Evolutionary conservation across 768 basidiomycete genomes (phyloP).

Genomic region (Infundibulicybe gibba): DNA sequence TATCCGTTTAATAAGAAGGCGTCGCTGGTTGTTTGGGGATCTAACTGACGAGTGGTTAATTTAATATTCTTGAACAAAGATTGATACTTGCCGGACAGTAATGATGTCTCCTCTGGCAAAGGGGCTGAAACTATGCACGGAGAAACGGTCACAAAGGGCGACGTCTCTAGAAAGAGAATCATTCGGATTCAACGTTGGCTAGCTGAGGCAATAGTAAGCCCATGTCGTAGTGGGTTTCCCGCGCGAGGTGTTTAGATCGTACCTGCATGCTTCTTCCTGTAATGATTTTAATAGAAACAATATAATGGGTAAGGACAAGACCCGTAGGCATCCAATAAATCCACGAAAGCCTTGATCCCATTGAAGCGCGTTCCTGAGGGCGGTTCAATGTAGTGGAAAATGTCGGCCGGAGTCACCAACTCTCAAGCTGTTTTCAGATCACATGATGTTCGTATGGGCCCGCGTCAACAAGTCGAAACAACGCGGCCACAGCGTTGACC

Average conservation of each 20-base stretch:
- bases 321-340: slow-evolving; percentile 60
- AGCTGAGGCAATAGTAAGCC: slow-evolving; percentile 14
- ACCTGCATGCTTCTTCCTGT: slow-evolving; percentile 77
- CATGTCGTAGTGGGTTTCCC: not conserved
- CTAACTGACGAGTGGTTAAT: slow-evolving; percentile 26
- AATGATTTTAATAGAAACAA: slow-evolving; percentile 50
- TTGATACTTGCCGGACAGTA: slow-evolving; percentile 44
- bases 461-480: too few relatives aligned
- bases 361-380: too few relatives aligned
- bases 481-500: too few relatives aligned
- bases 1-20: slow-evolving; percentile 63
- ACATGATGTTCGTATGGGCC: too few relatives aligned
- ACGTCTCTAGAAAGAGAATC: slow-evolving; percentile 58
- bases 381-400: too few relatives aligned
- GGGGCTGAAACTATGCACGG: slow-evolving; percentile 27
- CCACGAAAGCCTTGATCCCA: slow-evolving; percentile 13
- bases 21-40: slow-evolving; percentile 53
- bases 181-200: slow-evolving; percentile 76
- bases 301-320: slow-evolving; percentile 43
- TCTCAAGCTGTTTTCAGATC: too few relatives aligned
- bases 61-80: not conserved
- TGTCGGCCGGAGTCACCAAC: too few relatives aligned
- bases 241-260: slow-evolving; percentile 7
- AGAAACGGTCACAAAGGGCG: slow-evolving; percentile 56
- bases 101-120: slow-evolving; percentile 62